Evolutionary conservation across 164 flowering plant genomes (phyloP).

Genomic region (Brasenia schreberi): DNA sequence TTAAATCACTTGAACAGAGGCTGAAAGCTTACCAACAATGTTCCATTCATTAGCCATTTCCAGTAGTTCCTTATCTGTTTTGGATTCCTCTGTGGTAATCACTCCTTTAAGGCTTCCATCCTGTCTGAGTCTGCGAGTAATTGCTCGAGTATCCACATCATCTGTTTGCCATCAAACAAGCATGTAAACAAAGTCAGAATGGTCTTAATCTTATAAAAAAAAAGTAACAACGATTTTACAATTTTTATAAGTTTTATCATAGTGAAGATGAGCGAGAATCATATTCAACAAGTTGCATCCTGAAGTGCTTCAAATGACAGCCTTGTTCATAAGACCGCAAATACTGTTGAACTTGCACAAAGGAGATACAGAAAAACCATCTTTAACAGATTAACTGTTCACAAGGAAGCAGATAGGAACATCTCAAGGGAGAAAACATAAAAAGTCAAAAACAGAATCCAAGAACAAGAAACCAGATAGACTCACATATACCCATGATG

Average conservation of each 20-base stretch:
- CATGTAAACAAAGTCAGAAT: neutral
- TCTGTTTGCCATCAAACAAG: slow-evolving; percentile 26
- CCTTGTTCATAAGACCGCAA: too few relatives aligned
- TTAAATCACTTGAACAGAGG: neutral
- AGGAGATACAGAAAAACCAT: too few relatives aligned
- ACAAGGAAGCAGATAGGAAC: neutral
- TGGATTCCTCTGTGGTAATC: slow-evolving; percentile 61
- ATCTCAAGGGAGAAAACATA: neutral
- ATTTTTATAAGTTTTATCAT: too few relatives aligned
- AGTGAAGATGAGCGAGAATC: too few relatives aligned
- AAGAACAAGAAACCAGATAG: neutral
- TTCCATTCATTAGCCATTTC: slow-evolving; percentile 73
- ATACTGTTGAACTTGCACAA: too few relatives aligned
- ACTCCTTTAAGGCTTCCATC: slow-evolving; percentile 88
- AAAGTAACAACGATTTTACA: too few relatives aligned
- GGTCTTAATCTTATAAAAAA: neutral
- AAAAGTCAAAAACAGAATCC: neutral
- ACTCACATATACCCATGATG: slow-evolving; percentile 89
- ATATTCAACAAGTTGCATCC: too few relatives aligned
- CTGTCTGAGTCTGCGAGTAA: slow-evolving; percentile 74
- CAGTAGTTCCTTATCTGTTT: slow-evolving; percentile 58
- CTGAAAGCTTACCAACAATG: slow-evolving; percentile 49
- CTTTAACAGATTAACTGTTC: neutral
- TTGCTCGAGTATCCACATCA: slow-evolving; percentile 91
- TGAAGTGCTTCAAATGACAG: too few relatives aligned